A percentile compares a stretch with the other conserved stretches of the same genome.
These are phyloP conservation scores for Margaritispora aquatica DNA, from an alignment of 495 filamentous ascomycete genomes.

Conservation along the genomic window DNA sequence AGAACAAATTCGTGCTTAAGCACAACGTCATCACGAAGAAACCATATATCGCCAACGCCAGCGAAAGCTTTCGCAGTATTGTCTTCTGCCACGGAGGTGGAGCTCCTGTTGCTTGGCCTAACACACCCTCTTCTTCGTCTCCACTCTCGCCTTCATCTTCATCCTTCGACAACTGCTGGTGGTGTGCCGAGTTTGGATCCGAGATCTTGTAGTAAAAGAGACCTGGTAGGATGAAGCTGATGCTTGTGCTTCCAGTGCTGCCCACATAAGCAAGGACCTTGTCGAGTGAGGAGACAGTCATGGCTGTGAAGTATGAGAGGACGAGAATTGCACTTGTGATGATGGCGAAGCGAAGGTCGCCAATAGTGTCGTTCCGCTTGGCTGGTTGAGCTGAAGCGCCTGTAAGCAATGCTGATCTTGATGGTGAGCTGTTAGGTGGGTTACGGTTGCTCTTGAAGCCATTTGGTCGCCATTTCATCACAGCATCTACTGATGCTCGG, in stretches of 20 bases:
- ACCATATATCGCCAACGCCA: slow-evolving; percentile 79
- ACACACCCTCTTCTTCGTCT: slow-evolving; percentile 28
- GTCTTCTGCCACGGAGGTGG: slow-evolving; percentile 4
- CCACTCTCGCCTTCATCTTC: slow-evolving; percentile 61
- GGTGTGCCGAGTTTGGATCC: slow-evolving; percentile 72
- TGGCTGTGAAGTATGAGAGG: slow-evolving; percentile 76
- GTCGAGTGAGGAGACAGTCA: slow-evolving; percentile 85
- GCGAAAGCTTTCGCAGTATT: slow-evolving; percentile 62
- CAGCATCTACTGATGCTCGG: slow-evolving; percentile 85
- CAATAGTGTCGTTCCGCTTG: slow-evolving; percentile 50
- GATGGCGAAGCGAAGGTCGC: slow-evolving; percentile 80
- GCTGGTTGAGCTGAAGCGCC: slow-evolving; percentile 31
- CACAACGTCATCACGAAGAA: slow-evolving; percentile 84
- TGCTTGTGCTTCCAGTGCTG: slow-evolving; percentile 86
- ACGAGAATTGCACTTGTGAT: slow-evolving; percentile 84
- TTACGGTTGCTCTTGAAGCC: slow-evolving; percentile 21
- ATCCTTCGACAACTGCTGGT: slow-evolving; percentile 80
- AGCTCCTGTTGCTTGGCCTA: slow-evolving; percentile 23
- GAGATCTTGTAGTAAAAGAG: slow-evolving; percentile 98
- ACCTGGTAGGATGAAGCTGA: slow-evolving; percentile 93
- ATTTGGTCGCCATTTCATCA: slow-evolving; percentile 80
- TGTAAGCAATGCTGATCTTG: slow-evolving; percentile 36
- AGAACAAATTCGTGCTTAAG: slow-evolving; percentile 75
- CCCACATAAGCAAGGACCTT: slow-evolving; percentile 93
- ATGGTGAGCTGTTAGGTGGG: slow-evolving; percentile 28